These are phyloP conservation scores for Hemisphaericaspora lyxosophila DNA, from an alignment of 1,139 yeast genomes.

Conservation along the genomic window DNA sequence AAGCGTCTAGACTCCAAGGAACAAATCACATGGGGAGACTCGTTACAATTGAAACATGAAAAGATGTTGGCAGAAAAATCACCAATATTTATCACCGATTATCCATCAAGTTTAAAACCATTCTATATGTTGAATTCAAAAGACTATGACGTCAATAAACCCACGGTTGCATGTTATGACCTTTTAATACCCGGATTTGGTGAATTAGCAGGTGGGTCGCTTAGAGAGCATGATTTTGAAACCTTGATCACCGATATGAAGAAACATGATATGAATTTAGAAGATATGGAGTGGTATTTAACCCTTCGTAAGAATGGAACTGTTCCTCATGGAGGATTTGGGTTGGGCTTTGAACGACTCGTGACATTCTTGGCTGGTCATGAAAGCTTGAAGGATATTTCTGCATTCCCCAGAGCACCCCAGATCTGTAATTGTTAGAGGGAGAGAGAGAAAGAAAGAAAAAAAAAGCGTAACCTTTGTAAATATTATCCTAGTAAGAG, in stretches of 20 bases:
- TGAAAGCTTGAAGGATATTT: slow-evolving; percentile 81
- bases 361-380: slow-evolving; percentile 68
- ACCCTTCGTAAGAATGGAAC: slow-evolving; percentile 73
- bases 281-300: slow-evolving; percentile 77
- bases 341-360: slow-evolving; percentile 89
- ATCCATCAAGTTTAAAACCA: slow-evolving; percentile 78
- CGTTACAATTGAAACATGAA: slow-evolving; percentile 83
- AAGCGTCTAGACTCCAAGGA: slow-evolving; percentile 11
- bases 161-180: slow-evolving; percentile 89
- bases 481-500: too few relatives aligned
- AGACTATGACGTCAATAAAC: slow-evolving; percentile 27
- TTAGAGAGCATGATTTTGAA: slow-evolving; percentile 72
- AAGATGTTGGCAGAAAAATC: slow-evolving; percentile 78
- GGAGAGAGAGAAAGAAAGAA: too few relatives aligned
- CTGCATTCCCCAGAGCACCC: slow-evolving; percentile 69
- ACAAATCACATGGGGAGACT: slow-evolving; percentile 60
- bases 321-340: slow-evolving; percentile 96
- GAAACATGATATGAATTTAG: slow-evolving; percentile 51
- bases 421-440: slow-evolving; percentile 34
- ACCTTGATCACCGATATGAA: slow-evolving; percentile 50
- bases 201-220: slow-evolving; percentile 94
- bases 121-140: slow-evolving; percentile 76
- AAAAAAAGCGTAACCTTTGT: too few relatives aligned
- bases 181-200: slow-evolving; percentile 87
- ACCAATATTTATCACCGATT: slow-evolving; percentile 89